A percentile compares a stretch with the other conserved stretches of the same genome.
phyloP scores from a whole-genome alignment of 2,329 filamentous ascomycete species.

The Xylariaceae sp. region DNA sequence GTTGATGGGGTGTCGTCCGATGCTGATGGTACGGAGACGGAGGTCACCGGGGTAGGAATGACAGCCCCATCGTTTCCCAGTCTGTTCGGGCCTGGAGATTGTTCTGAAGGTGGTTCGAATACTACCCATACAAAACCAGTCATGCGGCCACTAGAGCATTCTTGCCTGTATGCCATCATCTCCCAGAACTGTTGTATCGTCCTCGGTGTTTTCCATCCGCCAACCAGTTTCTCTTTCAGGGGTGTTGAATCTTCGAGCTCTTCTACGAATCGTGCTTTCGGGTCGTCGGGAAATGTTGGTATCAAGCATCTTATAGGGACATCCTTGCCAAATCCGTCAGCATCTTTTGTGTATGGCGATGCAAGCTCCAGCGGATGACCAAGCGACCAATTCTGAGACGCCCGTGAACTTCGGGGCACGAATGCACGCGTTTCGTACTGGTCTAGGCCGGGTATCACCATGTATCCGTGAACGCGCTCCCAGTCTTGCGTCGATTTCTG shows the following conservation, averaged over 20 bases:
- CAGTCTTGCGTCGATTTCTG: conserved; percentile 35
- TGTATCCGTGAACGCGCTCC: conserved; percentile 64
- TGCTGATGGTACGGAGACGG: conserved; percentile 26
- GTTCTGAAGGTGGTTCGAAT: conserved; percentile 53
- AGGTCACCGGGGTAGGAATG: conserved; percentile 28
- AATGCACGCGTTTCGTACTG: conserved; percentile 75
- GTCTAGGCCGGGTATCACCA: conserved; percentile 85
- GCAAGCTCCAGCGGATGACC: conserved; percentile 65
- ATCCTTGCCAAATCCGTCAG: conserved; percentile 35
- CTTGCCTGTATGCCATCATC: conserved; percentile 93
- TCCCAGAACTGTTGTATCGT: conserved; percentile 96
- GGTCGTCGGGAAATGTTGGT: conserved; percentile 90
- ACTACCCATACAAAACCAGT: conserved; percentile 96
- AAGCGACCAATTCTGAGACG: conserved; percentile 63
- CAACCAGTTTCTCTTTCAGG: conserved; percentile 50
- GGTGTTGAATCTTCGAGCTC: conserved; percentile 76
- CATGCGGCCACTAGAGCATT: conserved; percentile 86
- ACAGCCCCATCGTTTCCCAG: neutral
- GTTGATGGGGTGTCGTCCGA: conserved; percentile 16
- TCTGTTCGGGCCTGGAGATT: conserved; percentile 4
- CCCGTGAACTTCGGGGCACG: conserved; percentile 53
- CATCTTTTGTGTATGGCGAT: conserved; percentile 57
- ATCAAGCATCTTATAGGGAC: conserved; percentile 80
- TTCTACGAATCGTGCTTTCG: conserved; percentile 82
- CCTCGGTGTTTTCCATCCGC: conserved; percentile 78